Conservation (phyloP, 495 filamentous ascomycete genomes). For the Aspergillus conjunctus region DNA sequence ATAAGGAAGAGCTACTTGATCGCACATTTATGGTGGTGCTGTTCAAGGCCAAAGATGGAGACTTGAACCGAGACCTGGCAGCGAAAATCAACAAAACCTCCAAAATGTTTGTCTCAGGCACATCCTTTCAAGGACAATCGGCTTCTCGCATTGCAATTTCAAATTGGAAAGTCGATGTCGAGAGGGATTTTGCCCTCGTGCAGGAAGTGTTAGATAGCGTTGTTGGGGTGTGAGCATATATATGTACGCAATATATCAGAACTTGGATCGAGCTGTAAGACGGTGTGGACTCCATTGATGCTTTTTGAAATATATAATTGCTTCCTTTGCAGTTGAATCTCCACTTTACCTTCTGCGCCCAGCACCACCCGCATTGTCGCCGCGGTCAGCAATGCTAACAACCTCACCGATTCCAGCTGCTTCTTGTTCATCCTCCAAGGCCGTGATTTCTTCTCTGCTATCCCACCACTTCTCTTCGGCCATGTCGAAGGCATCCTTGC, state of each 20-base stretch:
- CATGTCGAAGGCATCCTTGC: constrained; percentile 81
- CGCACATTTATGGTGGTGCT: constrained; percentile 76
- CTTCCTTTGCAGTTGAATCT: constrained; percentile 3
- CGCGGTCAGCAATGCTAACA: constrained; percentile 76
- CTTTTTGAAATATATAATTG: background rate
- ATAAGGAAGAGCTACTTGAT: constrained; percentile 40
- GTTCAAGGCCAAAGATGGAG: constrained; percentile 71
- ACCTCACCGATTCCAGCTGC: constrained; percentile 95
- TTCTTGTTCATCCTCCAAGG: constrained; percentile 94
- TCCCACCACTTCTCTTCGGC: constrained; percentile 99
- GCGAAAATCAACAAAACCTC: constrained; percentile 71
- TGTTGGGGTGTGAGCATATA: constrained; percentile 11
- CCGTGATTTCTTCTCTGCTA: constrained; percentile 89
- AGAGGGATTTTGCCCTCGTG: constrained; percentile 41
- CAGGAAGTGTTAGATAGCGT: constrained; percentile 40
- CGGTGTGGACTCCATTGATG: background rate
- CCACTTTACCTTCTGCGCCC: constrained; percentile 56
- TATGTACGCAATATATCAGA: background rate
- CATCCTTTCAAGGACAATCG: constrained; percentile 68
- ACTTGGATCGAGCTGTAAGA: background rate
- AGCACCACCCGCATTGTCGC: constrained; percentile 56
- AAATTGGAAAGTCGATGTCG: constrained; percentile 67
- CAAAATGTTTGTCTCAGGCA: constrained; percentile 82
- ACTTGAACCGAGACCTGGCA: constrained; percentile 65
- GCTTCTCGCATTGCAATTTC: constrained; percentile 81